Percentiles rank a stretch among this genome's conserved stretches.
Conservation (phyloP, 345 rosid genomes). For the Toxicodendron radicans region DNA sequence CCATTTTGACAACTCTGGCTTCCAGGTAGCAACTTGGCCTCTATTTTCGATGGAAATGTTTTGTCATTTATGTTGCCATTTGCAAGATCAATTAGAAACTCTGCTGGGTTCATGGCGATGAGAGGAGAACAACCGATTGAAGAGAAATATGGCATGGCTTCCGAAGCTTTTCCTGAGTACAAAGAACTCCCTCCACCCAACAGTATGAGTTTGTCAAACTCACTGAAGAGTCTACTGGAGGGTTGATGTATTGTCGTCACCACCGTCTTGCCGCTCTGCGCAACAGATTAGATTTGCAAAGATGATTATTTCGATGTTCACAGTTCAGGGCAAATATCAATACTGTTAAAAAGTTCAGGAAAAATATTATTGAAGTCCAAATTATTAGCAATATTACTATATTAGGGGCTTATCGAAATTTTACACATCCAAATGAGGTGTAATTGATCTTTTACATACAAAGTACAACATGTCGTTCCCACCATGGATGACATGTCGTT, state of each 20-base stretch:
- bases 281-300: background rate
- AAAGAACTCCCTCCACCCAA: slow-evolving; percentile 27
- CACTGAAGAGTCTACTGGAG: slow-evolving; percentile 30
- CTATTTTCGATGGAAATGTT: slow-evolving; percentile 29
- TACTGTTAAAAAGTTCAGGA: no score
- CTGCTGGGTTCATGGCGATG: slow-evolving; percentile 39
- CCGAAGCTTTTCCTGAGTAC: slow-evolving; percentile 34
- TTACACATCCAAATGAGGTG: no score
- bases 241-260: slow-evolving; percentile 43
- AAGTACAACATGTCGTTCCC: no score
- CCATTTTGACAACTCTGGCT: background rate
- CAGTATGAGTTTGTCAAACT: slow-evolving; percentile 35
- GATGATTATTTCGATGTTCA: background rate
- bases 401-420: no score
- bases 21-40: slow-evolving; percentile 10
- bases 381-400: no score
- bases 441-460: no score
- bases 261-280: slow-evolving; percentile 30
- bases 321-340: no score
- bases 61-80: slow-evolving; percentile 32
- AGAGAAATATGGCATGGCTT: slow-evolving; percentile 35
- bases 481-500: no score
- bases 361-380: no score
- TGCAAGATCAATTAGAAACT: slow-evolving; percentile 37
- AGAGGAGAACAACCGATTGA: slow-evolving; percentile 35